phyloP scores from a whole-genome alignment of 306 rosid species.

The Vigna reflexopilosa region DNA sequence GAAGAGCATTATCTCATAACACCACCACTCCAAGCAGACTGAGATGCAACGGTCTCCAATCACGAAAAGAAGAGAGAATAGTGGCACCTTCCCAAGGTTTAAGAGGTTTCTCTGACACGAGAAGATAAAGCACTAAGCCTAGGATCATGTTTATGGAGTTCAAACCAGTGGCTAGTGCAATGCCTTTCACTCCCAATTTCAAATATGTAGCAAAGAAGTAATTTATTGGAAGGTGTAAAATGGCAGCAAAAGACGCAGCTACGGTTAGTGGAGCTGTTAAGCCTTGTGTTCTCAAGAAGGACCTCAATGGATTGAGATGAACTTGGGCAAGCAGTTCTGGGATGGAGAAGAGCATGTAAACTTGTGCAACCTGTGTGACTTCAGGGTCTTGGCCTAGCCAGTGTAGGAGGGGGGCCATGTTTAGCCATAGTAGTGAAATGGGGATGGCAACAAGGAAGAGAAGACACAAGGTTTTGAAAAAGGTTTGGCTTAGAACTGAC shows the following conservation, averaged over 20 bases:
- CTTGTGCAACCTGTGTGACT: conserved; percentile 68
- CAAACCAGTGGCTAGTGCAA: conserved; percentile 72
- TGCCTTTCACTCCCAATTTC: conserved; percentile 70
- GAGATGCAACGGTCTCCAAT: conserved; percentile 77
- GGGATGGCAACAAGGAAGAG: conserved; percentile 70
- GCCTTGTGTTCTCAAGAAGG: conserved; percentile 79
- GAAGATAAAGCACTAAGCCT: conserved; percentile 62
- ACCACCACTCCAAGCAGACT: conserved; percentile 91
- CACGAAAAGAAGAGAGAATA: conserved; percentile 51
- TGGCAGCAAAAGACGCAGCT: conserved; percentile 66
- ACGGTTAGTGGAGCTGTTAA: conserved; percentile 66
- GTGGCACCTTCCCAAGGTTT: conserved; percentile 78
- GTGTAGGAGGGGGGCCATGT: conserved; percentile 59
- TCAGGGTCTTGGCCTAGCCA: conserved; percentile 82
- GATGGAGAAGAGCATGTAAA: conserved; percentile 68
- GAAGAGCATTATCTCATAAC: conserved; percentile 85
- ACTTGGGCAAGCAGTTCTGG: conserved; percentile 87
- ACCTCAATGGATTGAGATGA: conserved; percentile 65
- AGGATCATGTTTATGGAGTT: conserved; percentile 68
- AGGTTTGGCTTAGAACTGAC: conserved; percentile 73
- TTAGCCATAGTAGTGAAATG: conserved; percentile 69
- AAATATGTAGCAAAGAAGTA: conserved; percentile 61
- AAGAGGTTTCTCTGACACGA: conserved; percentile 58
- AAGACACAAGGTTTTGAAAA: conserved; percentile 65
- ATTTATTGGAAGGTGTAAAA: conserved; percentile 66